Evolutionary conservation across 768 basidiomycete species (phyloP), one percentile per base, ranked within the genome.

Genomic region (Termitomyces sp.): DNA sequence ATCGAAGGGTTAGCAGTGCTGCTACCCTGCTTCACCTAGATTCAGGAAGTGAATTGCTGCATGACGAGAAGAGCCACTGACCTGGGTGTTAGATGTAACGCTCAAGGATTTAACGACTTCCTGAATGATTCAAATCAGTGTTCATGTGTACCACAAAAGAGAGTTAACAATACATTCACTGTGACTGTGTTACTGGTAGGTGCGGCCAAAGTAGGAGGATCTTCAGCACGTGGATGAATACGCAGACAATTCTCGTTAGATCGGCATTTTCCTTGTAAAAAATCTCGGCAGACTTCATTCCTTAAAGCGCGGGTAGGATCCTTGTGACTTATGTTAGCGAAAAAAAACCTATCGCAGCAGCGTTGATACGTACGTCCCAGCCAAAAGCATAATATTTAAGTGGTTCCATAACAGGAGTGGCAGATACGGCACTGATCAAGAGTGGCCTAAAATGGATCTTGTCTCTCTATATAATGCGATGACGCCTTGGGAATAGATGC

Each of bases 221-320:
- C 5, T 18, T 45, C 18, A 18, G 20, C 32, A 5, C 38, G 57
- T 18, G 64, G 62, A 43, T 63, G 64, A 22, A 65, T 61, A 42
- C 60, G 57, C 5, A 1, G 1, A 36, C 62, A 65, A 1, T 10
- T 0, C 32, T 52, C 38, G 18, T 50, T 28, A 10, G 1, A 2
- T 14, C 0, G n/a, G 24, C 64, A 63, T 4, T 8, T 5, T 14
- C 50, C 42, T 0, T 13, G 12, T n/a, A 58, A 5, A 43, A 63
- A 65, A 10, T n/a, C 2, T n/a, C 36, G 53, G 44, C 64, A 65
- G 20, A 61, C 47, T 54, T 63, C 62, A 42, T 65, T 61, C 14
- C 43, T 49, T 1, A 20, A 7, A 1, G 72, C 74, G 0, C 49
- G 58, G 0, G 75, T 76, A 7, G 59, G 68, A 44, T 62, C 69